Percentiles rank a stretch among this genome's conserved stretches.
These are phyloP conservation scores for Ogataea philodendri DNA, from an alignment of 805 yeast species.

Conservation along the genomic window DNA sequence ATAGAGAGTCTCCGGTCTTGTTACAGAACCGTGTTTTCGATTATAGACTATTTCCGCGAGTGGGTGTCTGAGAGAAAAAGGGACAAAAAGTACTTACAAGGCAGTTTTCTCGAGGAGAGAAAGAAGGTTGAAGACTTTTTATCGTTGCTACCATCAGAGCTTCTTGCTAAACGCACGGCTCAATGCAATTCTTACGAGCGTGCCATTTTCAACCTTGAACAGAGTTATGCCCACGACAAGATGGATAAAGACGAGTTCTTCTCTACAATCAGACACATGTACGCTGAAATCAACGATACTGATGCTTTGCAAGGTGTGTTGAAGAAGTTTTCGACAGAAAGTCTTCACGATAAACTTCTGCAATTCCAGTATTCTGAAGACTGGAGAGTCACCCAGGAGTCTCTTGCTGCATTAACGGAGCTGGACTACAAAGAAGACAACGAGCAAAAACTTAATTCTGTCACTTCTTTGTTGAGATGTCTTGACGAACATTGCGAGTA, in stretches of 20 bases:
- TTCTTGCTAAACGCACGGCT: conserved; percentile 74
- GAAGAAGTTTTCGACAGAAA: conserved; percentile 65
- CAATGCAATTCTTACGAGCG: conserved; percentile 86
- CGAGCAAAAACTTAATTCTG: conserved; percentile 35
- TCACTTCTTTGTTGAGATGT: conserved; percentile 62
- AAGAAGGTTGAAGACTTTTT: conserved; percentile 48
- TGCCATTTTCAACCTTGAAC: conserved; percentile 82
- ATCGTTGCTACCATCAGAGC: conserved; percentile 56
- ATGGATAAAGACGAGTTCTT: conserved; percentile 40
- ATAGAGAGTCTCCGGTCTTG: conserved; percentile 60
- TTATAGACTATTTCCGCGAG: conserved; percentile 78
- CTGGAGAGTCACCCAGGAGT: conserved; percentile 85
- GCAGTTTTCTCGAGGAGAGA: conserved; percentile 27
- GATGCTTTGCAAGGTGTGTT: conserved; percentile 89
- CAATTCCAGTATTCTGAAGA: conserved; percentile 82
- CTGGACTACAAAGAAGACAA: conserved; percentile 24
- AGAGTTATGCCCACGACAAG: conserved; percentile 48
- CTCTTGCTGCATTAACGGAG: conserved; percentile 66
- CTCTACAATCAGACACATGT: conserved; percentile 69
- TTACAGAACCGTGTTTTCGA: conserved; percentile 70
- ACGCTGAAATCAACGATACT: conserved; percentile 81
- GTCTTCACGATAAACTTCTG: conserved; percentile 69
- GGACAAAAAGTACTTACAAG: conserved; percentile 24
- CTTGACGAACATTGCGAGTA: conserved; percentile 74
- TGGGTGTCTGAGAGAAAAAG: conserved; percentile 54